Evolutionary conservation across 2,329 filamentous ascomycete genomes (phyloP), one percentile per base, ranked within the genome.

Genomic region (Aspergillus sp.): DNA sequence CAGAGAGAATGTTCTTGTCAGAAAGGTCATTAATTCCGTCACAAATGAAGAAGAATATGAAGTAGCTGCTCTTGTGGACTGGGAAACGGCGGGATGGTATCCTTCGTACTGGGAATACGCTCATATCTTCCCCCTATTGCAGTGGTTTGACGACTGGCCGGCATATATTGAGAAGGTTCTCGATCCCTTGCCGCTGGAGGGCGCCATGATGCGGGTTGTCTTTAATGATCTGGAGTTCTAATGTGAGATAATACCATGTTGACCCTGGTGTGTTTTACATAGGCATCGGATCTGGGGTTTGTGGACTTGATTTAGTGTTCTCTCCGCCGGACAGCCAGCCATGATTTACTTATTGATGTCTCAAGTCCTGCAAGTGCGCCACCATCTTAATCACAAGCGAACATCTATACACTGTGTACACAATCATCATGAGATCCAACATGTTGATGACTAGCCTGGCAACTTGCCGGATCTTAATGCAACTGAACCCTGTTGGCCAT

Each of bases 41-140:
- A 45, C 48, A 41, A 49, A 41, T 46, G 42, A 49, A 44, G 46
- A 52, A 46, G 49, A 48, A 43, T 54, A 53, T 47, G 38, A 51
- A 45, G 41, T 55, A 33, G 48, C 48, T 46, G 54, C 50, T 46
- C 41, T 57, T 48, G 44, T 59, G 40, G 53, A 60, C 48, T 59
- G 57, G 57, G 56, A 59, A 54, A 42, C 50, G 10, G 58, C 58
- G 35, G 59, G 56, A 41, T 60, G 55, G 56, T 59, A 59, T 53
- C 57, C 58, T 48, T 52, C 52, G 12, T 53, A 60, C 47, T 59
- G 53, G 56, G 57, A 60, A 46, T 61, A 58, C 40, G 43, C 54
- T 39, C 42, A 48, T 55, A 51, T 51, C 9, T 60, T 55, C 36
- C 43, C 48, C 5, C 7, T 56, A 5, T 53, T 60, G 27, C 52